phyloP scores from a whole-genome alignment of 163 green algal species.

The Scenedesmus sp. region DNA sequence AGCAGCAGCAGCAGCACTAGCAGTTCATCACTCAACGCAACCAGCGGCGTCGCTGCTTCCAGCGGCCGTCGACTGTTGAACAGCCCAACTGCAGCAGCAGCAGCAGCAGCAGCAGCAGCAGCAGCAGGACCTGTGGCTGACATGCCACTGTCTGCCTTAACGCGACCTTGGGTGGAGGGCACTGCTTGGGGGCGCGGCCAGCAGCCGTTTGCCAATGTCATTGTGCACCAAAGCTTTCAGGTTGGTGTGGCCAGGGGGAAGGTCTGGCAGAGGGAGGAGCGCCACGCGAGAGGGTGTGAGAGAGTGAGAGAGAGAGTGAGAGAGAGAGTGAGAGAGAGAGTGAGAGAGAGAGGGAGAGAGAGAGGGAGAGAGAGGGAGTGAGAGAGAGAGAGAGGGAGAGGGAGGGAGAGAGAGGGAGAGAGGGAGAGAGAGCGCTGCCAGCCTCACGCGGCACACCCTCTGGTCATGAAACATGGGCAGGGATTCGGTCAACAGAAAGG shows the following conservation, averaged over 20 bases:
- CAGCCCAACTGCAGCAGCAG: background rate
- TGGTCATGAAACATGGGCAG: too few relatives aligned
- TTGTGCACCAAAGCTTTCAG: constrained; percentile 16
- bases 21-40: background rate
- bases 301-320: too few relatives aligned
- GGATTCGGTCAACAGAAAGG: too few relatives aligned
- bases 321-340: too few relatives aligned
- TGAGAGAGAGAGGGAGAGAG: too few relatives aligned
- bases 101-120: background rate
- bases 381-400: too few relatives aligned
- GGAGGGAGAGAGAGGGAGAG: too few relatives aligned
- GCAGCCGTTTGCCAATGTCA: background rate
- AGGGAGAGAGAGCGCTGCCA: too few relatives aligned
- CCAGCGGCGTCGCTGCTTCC: background rate
- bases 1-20: background rate
- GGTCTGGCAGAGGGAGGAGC: too few relatives aligned
- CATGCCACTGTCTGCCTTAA: background rate
- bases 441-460: too few relatives aligned
- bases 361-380: too few relatives aligned
- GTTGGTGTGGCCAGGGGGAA: background rate
- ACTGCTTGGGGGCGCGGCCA: background rate
- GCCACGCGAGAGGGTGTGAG: too few relatives aligned
- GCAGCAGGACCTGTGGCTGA: background rate
- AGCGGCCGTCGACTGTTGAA: background rate
- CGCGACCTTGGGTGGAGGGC: background rate